Evolutionary conservation across 2,329 filamentous ascomycete genomes (phyloP).

Genomic region (Hymenoscyphus fructigenus): DNA sequence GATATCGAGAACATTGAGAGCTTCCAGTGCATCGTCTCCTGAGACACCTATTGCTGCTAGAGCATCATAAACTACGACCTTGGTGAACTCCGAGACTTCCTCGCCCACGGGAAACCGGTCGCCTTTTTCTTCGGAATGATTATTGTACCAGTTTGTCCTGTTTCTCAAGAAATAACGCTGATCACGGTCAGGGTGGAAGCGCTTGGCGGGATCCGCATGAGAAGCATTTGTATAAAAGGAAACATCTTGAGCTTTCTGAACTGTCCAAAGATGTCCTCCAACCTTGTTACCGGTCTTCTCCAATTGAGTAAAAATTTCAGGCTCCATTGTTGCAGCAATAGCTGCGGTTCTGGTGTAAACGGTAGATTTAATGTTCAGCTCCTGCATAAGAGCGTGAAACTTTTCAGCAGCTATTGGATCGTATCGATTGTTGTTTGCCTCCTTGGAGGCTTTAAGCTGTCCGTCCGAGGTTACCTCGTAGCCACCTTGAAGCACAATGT

Average conservation of each 20-base stretch:
- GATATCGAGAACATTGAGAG: conserved; percentile 12
- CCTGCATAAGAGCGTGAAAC: conserved; percentile 24
- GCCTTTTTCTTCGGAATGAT: conserved; percentile 2
- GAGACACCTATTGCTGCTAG: conserved; percentile 31
- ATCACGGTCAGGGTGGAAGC: conserved; percentile 26
- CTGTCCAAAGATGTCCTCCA: conserved; percentile 25
- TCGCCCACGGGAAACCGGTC: conserved; percentile 20
- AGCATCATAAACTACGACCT: conserved; percentile 32
- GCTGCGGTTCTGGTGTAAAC: conserved; percentile 32
- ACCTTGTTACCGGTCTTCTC: conserved; percentile 23
- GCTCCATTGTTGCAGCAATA: conserved; percentile 17
- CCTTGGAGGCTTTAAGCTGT: conserved; percentile 4
- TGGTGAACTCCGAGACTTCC: conserved; percentile 27
- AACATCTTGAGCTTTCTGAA: conserved; percentile 28
- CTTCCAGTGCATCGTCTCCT: conserved; percentile 27
- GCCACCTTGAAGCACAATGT: conserved; percentile 24
- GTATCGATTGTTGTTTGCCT: conserved; percentile 31
- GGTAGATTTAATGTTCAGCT: conserved; percentile 24
- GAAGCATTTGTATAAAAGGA: conserved; percentile 26
- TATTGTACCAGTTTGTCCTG: conserved; percentile 25
- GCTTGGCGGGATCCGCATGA: conserved; percentile 10
- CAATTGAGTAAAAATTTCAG: conserved; percentile 19
- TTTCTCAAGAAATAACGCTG: conserved; percentile 29
- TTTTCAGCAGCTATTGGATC: conserved; percentile 19
- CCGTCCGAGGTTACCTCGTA: conserved; percentile 9